Conservation (phyloP, 1,284 basidiomycete species). For the Sanghuangporus baumii region DNA sequence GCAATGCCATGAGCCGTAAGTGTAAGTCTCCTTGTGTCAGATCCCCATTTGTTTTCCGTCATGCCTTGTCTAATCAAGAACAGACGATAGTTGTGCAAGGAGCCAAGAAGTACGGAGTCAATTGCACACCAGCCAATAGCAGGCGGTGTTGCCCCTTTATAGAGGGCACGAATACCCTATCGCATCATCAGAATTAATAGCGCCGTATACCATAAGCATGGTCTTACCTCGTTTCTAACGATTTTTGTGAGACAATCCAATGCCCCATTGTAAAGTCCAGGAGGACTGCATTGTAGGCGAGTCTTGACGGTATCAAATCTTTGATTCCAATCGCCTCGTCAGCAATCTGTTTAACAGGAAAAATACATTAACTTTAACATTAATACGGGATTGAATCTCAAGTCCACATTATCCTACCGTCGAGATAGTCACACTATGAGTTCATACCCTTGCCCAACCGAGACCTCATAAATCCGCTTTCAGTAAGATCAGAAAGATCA, state of each 20-base stretch:
- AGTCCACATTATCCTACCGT: neutral
- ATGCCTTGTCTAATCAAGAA: slow-evolving; percentile 50
- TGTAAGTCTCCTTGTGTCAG: slow-evolving; percentile 40
- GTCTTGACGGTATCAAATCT: slow-evolving; percentile 76
- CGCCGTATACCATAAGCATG: neutral
- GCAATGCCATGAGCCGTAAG: slow-evolving; percentile 60
- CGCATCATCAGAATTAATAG: slow-evolving; percentile 11
- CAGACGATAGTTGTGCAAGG: slow-evolving; percentile 68
- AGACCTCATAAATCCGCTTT: slow-evolving; percentile 38
- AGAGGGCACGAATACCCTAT: slow-evolving; percentile 50
- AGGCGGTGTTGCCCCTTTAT: slow-evolving; percentile 71
- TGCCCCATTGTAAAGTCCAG: slow-evolving; percentile 63
- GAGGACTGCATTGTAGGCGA: slow-evolving; percentile 67
- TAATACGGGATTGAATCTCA: neutral
- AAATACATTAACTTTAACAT: neutral
- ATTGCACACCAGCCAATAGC: slow-evolving; percentile 74
- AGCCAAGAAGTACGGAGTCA: slow-evolving; percentile 71
- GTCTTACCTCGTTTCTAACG: slow-evolving; percentile 55
- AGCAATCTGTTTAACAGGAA: neutral
- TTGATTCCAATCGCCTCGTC: neutral
- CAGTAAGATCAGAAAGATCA: slow-evolving; percentile 15
- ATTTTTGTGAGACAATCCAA: slow-evolving; percentile 62
- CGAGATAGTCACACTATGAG: neutral
- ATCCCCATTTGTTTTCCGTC: slow-evolving; percentile 44
- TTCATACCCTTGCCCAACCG: slow-evolving; percentile 61